Conservation (phyloP, 2,329 filamentous ascomycete genomes). For the Diaporthe nobilis region DNA sequence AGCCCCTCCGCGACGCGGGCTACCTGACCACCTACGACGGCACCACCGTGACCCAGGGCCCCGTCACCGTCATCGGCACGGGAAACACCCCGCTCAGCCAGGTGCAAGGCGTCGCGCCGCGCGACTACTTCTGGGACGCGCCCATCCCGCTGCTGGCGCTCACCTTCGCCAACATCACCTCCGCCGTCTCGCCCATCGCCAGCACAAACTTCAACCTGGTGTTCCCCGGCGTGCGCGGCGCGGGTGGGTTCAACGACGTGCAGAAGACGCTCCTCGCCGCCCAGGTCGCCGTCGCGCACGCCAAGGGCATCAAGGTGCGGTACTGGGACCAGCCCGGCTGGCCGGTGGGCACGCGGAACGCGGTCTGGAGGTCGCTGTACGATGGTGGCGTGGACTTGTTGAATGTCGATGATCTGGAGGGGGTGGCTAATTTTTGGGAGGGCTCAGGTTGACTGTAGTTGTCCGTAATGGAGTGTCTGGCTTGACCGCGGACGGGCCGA, state of each 20-base stretch:
- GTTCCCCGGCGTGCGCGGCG: constrained; percentile 52
- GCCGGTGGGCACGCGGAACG: constrained; percentile 70
- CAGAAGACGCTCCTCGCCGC: constrained; percentile 64
- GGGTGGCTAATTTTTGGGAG: constrained; percentile 55
- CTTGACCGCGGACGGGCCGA: not conserved
- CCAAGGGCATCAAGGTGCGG: constrained; percentile 69
- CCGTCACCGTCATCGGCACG: constrained; percentile 77
- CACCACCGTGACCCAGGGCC: constrained; percentile 61
- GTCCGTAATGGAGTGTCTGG: not conserved
- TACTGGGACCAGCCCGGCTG: constrained; percentile 76
- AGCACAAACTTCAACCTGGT: constrained; percentile 54
- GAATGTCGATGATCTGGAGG: constrained; percentile 75
- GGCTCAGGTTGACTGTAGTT: not conserved
- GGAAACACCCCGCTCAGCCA: constrained; percentile 72
- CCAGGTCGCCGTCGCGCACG: constrained; percentile 68
- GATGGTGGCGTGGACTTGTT: constrained; percentile 72
- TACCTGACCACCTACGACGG: constrained; percentile 68
- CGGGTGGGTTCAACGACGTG: constrained; percentile 56
- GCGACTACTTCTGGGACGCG: constrained; percentile 56
- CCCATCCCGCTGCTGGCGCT: constrained; percentile 44
- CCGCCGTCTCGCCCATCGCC: constrained; percentile 47
- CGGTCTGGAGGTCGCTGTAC: constrained; percentile 69
- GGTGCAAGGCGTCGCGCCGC: constrained; percentile 69
- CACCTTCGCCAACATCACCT: constrained; percentile 46
- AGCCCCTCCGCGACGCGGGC: constrained; percentile 68